These are phyloP conservation scores for Closterium sp. DNA, from an alignment of 139 green algal genomes.

Conservation along the genomic window DNA sequence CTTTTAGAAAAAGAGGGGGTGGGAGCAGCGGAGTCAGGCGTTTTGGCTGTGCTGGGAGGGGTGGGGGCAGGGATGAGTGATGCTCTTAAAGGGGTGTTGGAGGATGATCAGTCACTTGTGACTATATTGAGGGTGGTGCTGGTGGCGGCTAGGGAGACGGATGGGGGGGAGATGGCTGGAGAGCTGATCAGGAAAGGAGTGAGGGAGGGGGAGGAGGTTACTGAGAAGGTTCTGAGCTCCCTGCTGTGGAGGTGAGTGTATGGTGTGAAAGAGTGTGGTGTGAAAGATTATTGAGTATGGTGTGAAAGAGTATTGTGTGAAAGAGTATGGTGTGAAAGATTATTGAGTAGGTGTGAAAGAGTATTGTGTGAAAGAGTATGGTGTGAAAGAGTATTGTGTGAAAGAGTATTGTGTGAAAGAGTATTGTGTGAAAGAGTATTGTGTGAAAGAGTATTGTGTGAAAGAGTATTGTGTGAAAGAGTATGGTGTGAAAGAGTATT, in stretches of 20 bases:
- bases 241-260: not conserved
- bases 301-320: too few species aligned
- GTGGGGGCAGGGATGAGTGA: not conserved
- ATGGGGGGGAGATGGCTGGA: not conserved
- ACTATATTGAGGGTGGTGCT: not conserved
- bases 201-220: not conserved
- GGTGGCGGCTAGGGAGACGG: not conserved
- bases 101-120: not conserved
- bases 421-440: too few species aligned
- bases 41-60: not conserved
- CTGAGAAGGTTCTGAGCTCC: not conserved
- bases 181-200: not conserved
- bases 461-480: too few species aligned
- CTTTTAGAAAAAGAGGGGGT: conserved; percentile 14
- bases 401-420: too few species aligned
- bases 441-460: too few species aligned
- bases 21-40: not conserved
- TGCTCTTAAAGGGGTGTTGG: not conserved
- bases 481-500: too few species aligned
- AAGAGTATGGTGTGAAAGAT: too few species aligned
- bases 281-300: too few species aligned
- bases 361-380: too few species aligned
- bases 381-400: too few species aligned
- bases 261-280: not conserved
- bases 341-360: too few species aligned